These are phyloP conservation scores for Acacia crassicarpa DNA, from an alignment of 306 rosid genomes.

Conservation along the genomic window DNA sequence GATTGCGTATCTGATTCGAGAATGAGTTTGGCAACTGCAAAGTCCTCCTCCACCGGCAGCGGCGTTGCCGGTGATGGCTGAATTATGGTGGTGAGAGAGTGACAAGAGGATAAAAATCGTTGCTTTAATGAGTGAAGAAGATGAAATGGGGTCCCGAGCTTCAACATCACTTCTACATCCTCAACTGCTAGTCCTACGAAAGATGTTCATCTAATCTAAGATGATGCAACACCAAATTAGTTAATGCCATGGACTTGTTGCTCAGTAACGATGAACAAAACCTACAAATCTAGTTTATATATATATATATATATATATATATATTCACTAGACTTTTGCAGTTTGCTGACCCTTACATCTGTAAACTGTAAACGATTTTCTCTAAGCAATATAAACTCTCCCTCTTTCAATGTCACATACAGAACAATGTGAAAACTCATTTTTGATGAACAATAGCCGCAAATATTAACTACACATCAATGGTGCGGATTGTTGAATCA, in stretches of 20 bases:
- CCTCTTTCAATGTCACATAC: background rate
- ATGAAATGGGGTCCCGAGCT: background rate
- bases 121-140: constrained; percentile 8
- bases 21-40: constrained; percentile 48
- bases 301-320: no score
- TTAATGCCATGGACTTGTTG: background rate
- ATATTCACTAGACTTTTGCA: no score
- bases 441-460: background rate
- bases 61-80: background rate
- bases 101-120: constrained; percentile 9
- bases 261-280: background rate
- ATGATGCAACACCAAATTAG: background rate
- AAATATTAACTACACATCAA: background rate
- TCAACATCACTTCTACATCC: background rate
- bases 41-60: constrained; percentile 21
- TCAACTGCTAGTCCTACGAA: background rate
- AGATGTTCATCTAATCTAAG: background rate
- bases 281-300: background rate
- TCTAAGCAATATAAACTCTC: background rate
- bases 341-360: no score
- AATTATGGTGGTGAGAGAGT: constrained; percentile 7
- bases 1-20: constrained; percentile 55
- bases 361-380: no score
- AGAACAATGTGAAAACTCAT: constrained; percentile 8
- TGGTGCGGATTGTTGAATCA: background rate